A percentile compares a stretch with the other conserved stretches of the same genome.
phyloP scores from a whole-genome alignment of 164 flowering plant species.

The Platanus orientalis region DNA sequence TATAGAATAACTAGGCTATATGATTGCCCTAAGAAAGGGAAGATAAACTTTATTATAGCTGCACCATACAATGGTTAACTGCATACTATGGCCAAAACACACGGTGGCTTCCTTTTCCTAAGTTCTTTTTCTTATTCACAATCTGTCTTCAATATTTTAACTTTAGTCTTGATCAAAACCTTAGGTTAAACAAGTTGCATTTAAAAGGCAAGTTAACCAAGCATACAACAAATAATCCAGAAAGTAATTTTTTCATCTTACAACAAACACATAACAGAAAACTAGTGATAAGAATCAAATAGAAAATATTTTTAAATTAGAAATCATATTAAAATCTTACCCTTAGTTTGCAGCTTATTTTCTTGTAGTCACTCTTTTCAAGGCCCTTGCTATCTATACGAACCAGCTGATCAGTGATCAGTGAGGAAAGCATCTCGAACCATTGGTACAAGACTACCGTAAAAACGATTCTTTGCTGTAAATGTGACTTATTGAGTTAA shows the following conservation, averaged over 20 bases:
- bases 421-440: constrained; percentile 90
- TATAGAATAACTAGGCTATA: no score
- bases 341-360: constrained; percentile 88
- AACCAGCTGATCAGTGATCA: constrained; percentile 72
- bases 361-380: constrained; percentile 82
- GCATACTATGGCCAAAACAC: no score
- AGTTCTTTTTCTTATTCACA: no score
- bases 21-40: no score
- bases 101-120: no score
- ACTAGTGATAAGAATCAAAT: no score
- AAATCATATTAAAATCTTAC: constrained; percentile 31
- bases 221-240: not conserved
- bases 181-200: constrained; percentile 1
- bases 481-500: constrained; percentile 4
- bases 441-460: constrained; percentile 86
- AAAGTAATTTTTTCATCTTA: not conserved
- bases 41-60: no score
- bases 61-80: no score
- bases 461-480: constrained; percentile 94
- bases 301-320: not conserved
- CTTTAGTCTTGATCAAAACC: not conserved
- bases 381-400: constrained; percentile 86
- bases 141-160: no score
- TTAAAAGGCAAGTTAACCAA: not conserved
- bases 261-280: not conserved